Percentiles rank a stretch among this genome's conserved stretches.
phyloP scores from a whole-genome alignment of 2,329 filamentous ascomycete genomes.

The Botrytis cinerea region DNA sequence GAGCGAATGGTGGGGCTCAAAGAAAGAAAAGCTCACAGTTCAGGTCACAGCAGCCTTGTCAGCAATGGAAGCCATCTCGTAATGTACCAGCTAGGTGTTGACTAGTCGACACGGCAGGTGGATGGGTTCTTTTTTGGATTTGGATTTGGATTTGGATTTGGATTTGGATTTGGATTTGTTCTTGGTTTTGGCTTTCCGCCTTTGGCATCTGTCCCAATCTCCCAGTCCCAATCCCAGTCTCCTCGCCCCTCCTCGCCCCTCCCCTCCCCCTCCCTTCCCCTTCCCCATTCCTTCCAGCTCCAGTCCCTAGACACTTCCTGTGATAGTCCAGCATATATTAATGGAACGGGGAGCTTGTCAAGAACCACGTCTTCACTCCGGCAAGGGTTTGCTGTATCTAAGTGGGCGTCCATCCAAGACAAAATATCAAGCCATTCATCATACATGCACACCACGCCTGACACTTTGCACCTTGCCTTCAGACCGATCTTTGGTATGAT shows the following conservation, averaged over 20 bases:
- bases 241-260: not conserved
- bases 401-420: not conserved
- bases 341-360: not conserved
- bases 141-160: too few species aligned
- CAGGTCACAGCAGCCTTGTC: not conserved
- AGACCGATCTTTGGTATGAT: constrained; percentile 5
- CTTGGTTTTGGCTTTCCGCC: not conserved
- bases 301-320: not conserved
- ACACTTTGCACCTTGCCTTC: not conserved
- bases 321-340: not conserved
- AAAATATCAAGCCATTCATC: not conserved
- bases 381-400: not conserved
- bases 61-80: not conserved
- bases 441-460: not conserved
- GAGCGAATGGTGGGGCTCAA: not conserved
- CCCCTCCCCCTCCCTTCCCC: not conserved
- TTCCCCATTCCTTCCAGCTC: constrained; percentile 2
- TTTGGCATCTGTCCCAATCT: not conserved
- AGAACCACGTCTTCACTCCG: not conserved
- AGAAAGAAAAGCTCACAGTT: not conserved
- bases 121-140: not conserved
- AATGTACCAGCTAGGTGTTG: not conserved
- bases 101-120: not conserved
- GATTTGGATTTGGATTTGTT: too few species aligned
- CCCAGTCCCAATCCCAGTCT: not conserved